Evolutionary conservation across 169 alveolate genomes (phyloP), one percentile per base, ranked within the genome.

Genomic region (Ichthyophthirius multifiliis): DNA sequence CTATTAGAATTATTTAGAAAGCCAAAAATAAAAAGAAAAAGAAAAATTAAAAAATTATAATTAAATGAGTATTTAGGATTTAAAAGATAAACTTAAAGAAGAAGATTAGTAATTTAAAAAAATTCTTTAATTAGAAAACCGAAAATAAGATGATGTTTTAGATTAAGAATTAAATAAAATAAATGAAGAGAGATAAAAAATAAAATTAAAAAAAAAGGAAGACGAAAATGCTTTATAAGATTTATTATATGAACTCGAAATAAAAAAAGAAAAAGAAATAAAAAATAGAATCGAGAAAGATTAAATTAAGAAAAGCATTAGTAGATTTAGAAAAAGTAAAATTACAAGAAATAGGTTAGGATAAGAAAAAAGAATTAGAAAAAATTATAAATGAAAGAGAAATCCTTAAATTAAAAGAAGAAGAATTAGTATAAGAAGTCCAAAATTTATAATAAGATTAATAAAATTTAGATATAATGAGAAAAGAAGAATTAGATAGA

Each of bases 241-340:
- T 15, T 37, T 81, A 15, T 55, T 81, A 30, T 65, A 73, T 67
- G 82, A 81, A 18, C 43, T 81, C 18, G 86, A 81, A 73, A 44
- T 37, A 23, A 81, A 81, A 43, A 81, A 81, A 41, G 86, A 81
- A 63, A 81, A 81, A 23, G 82, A 81, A 23, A 67, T 81, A 6
- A 81, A 76, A 31, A 71, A 65, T 7, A 67, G 75, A 73, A 62
- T 81, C 0, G 86, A 81, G 32, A 81, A 81, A 39, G 86, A 81
- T 71, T 76, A 74, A 30, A 81, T 81, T n/a, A 7, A 44, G 86
- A 71, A 46, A 82, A 71, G 86, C 86, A 2, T 48, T 81, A 31
- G 76, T 81, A 35, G 86, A 81, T 55, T 71, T 81, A 18, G 86
- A 81, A 34, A 81, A 81, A 71, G 82, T 82, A 41, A 81, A 81